Conservation (phyloP, 2,329 filamentous ascomycete species). For the Cladosporium sp. region DNA sequence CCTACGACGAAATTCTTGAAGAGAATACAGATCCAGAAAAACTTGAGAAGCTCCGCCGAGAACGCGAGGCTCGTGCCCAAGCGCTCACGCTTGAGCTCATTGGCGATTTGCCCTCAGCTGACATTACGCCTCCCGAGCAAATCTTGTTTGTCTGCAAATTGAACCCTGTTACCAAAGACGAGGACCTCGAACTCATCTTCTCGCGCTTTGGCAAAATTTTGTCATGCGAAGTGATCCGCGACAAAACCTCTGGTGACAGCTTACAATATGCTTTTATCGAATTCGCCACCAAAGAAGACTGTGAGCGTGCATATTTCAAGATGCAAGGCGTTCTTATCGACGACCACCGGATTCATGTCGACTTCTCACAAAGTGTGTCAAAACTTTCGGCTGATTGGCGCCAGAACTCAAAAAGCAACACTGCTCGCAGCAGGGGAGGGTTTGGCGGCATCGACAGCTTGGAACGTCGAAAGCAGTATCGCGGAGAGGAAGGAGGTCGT, state of each 20-base stretch:
- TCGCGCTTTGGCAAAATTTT: constrained; percentile 93
- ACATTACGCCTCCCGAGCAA: constrained; percentile 96
- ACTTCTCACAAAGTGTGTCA: constrained; percentile 91
- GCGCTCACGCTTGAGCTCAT: constrained; percentile 96
- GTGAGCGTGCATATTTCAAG: constrained; percentile 95
- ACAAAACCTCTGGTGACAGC: constrained; percentile 89
- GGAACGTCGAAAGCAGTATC: constrained; percentile 88
- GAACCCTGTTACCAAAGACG: constrained; percentile 91
- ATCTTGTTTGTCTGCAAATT: constrained; percentile 97
- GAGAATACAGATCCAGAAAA: constrained; percentile 76
- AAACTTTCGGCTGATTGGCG: constrained; percentile 89
- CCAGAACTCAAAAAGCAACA: constrained; percentile 76
- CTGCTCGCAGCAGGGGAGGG: constrained; percentile 64
- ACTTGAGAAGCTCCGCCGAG: constrained; percentile 72
- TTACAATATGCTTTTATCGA: constrained; percentile 98
- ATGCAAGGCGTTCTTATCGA: constrained; percentile 98
- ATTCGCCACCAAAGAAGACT: constrained; percentile 86
- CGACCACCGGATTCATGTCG: constrained; percentile 94
- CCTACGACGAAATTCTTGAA: constrained; percentile 78
- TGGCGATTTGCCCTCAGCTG: constrained; percentile 92
- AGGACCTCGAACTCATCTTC: constrained; percentile 93
- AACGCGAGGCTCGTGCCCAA: constrained; percentile 88
- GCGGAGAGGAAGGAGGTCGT: constrained; percentile 50
- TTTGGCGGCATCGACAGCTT: constrained; percentile 87
- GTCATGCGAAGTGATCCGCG: constrained; percentile 92